Evolutionary conservation across 257 asterid species (phyloP).

Genomic region (Solanum tarijense): DNA sequence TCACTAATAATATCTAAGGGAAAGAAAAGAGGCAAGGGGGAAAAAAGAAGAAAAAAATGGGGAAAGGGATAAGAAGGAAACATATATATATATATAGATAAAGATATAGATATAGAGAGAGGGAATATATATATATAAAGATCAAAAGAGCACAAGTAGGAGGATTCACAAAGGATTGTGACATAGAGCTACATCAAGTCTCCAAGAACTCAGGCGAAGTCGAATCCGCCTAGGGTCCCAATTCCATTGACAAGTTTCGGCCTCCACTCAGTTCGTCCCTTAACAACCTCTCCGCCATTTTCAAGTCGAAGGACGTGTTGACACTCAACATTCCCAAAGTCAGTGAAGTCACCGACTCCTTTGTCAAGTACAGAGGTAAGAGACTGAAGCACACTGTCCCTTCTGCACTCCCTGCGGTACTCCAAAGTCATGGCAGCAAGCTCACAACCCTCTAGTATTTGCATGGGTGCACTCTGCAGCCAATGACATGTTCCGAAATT

Average conservation of each 20-base stretch:
- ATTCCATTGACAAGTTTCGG: conserved; percentile 42
- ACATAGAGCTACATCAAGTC: conserved; percentile 12
- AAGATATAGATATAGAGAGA: background rate
- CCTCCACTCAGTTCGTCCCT: conserved; percentile 89
- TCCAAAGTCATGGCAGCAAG: conserved; percentile 75
- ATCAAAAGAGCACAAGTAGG: conserved; percentile 4
- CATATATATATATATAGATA: background rate
- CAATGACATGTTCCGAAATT: background rate
- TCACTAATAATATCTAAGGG: background rate
- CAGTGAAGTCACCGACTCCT: conserved; percentile 24
- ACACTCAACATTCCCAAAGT: conserved; percentile 48
- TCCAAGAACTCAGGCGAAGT: conserved; percentile 17
- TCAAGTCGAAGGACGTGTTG: conserved; percentile 90
- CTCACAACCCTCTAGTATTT: conserved; percentile 77
- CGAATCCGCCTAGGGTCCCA: conserved; percentile 33
- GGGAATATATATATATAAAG: background rate
- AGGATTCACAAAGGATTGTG: conserved; percentile 10
- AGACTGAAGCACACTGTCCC: conserved; percentile 92
- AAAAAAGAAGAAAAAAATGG: background rate
- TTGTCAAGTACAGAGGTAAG: conserved; percentile 55
- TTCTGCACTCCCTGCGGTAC: conserved; percentile 91
- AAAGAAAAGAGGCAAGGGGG: background rate
- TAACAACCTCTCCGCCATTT: conserved; percentile 77
- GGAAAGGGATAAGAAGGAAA: background rate
- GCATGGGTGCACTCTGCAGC: conserved; percentile 75